Base-by-base conservation (phyloP, 805 yeast genomes). In the Sugiyamaella mastotermitis region DNA sequence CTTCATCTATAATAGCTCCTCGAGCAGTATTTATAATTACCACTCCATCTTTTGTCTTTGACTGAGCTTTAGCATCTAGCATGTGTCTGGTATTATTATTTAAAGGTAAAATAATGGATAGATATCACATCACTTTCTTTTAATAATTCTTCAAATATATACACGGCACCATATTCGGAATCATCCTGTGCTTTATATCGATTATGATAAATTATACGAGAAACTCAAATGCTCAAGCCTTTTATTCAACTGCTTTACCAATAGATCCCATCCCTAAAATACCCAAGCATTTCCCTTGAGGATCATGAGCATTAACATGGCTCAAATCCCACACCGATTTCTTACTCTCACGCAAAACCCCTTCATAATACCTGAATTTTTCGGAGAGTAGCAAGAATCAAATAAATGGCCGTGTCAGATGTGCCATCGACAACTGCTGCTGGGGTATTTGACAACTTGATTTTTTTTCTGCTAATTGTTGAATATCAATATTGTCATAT, bases 11-110 rank as follows among this genome's bases (percentile, higher is more conserved):
- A 24, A 82, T 71, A 2, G 70, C 50, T 1, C 94, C 94, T 43
- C 94, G 65, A 1, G 92, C 94, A 31, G 83, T 77, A 52, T 83
- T 83, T 33, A 83, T 76, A 17, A 83, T 62, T 37, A 83, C 65
- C 5, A 78, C 69, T 1, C 83, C 79, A 29, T 65, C 61, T 28
- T 70, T 66, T 40, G 80, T 63, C 34, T 62, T 48, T 6, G 59
- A 56, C 16, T 83, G 64, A 0, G 78, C 55, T 0, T 64, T 51
- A 23, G 53, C 55, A 51, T 80, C 73, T 43, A 83, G 60, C 43
- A 81, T 54, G 50, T 78, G 69, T 8, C 61, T 48, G 0, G 92
- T 80, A 16, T 71, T 68, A 3, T 74, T 67, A 2, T 76, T 70
- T 13, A 77, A 77, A 3, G 94, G 94, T 32, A 82, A 67, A 8